These are phyloP conservation scores for Colletotrichum filicis DNA, from an alignment of 2,329 filamentous ascomycete species.

Conservation along the genomic window DNA sequence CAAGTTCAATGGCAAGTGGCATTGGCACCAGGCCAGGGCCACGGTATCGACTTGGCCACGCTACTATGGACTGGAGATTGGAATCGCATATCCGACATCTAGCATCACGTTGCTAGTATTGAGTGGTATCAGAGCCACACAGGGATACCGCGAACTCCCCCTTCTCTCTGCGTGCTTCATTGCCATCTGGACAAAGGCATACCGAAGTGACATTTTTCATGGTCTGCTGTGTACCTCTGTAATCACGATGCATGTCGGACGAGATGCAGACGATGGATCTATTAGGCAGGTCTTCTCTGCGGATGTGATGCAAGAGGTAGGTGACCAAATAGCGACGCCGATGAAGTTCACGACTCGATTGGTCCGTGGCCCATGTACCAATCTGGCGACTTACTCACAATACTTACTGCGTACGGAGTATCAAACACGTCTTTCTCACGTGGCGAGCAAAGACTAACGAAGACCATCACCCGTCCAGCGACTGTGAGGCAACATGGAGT, in stretches of 20 bases:
- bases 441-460: background rate
- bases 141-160: background rate
- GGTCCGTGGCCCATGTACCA: background rate
- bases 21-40: background rate
- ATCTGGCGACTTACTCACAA: background rate
- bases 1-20: background rate
- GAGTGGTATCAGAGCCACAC: constrained; percentile 4
- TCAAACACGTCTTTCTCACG: background rate
- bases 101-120: constrained; percentile 28
- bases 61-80: constrained; percentile 21
- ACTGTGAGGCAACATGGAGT: background rate
- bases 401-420: background rate
- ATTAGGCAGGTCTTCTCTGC: constrained; percentile 4
- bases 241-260: background rate
- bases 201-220: background rate
- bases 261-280: background rate
- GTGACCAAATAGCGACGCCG: background rate
- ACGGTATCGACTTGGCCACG: background rate
- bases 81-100: constrained; percentile 16
- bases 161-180: background rate
- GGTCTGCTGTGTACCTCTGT: background rate
- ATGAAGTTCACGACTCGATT: background rate
- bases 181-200: background rate
- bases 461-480: too few relatives aligned
- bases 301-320: constrained; percentile 12